Conservation (phyloP, 2,329 filamentous ascomycete species). For the Diplodia intermedia region DNA sequence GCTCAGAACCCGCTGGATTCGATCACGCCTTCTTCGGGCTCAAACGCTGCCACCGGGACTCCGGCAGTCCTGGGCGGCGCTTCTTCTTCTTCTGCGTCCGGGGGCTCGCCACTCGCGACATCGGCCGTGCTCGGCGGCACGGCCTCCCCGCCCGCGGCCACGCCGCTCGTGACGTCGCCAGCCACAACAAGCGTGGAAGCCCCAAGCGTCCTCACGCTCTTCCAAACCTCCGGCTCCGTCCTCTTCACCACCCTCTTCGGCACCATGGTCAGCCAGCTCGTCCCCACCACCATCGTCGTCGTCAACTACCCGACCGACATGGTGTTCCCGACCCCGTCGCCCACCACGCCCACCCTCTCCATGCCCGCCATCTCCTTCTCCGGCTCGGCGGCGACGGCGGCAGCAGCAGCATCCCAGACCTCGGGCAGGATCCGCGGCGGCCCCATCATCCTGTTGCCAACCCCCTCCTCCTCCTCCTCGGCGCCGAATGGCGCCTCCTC, state of each 20-base stretch:
- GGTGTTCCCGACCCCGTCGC: background rate
- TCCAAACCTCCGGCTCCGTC: background rate
- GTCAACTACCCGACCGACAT: constrained; percentile 5
- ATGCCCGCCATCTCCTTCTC: background rate
- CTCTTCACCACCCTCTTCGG: background rate
- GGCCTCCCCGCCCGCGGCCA: no score
- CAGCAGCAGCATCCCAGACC: no score
- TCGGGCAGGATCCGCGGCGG: no score
- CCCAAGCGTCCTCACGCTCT: background rate
- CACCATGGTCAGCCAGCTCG: background rate
- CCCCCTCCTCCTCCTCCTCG: background rate
- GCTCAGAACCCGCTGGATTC: background rate
- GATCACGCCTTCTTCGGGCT: background rate
- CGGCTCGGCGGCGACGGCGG: background rate
- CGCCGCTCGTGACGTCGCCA: no score
- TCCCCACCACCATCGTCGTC: constrained; percentile 4
- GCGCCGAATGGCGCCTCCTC: no score
- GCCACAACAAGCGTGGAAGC: no score
- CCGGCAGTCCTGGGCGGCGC: background rate
- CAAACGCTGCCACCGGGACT: background rate
- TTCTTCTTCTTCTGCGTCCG: background rate
- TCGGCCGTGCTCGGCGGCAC: no score
- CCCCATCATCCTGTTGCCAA: background rate
- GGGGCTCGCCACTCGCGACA: no score
- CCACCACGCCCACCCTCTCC: background rate